A percentile compares a stretch with the other conserved stretches of the same genome.
These are phyloP conservation scores for Backusella tarrabulga DNA, from an alignment of 192 early-diverging fungal genomes.

Conservation along the genomic window DNA sequence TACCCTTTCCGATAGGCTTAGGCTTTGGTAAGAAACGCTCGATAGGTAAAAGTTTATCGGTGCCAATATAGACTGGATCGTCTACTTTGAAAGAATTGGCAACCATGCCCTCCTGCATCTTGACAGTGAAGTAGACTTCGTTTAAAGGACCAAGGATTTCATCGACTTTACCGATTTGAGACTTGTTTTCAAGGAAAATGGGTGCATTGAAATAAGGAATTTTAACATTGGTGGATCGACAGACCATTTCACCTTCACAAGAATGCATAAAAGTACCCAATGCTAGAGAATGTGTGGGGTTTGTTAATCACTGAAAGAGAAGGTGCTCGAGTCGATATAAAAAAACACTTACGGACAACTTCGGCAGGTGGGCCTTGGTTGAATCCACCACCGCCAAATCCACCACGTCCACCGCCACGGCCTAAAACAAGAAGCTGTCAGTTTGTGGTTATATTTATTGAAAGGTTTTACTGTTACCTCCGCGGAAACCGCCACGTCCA, in stretches of 20 bases:
- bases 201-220: conserved; percentile 99
- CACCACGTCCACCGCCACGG: conserved; percentile 22
- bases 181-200: conserved; percentile 97
- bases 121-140: conserved; percentile 97
- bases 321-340: neutral
- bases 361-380: conserved; percentile 36
- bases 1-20: conserved; percentile 63
- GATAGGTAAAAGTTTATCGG: conserved; percentile 92
- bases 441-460: neutral
- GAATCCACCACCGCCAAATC: conserved; percentile 20
- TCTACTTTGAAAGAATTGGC: conserved; percentile 88
- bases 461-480: neutral
- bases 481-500: conserved; percentile 16
- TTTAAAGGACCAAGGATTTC: conserved; percentile 98
- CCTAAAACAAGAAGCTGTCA: conserved; percentile 1
- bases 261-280: conserved; percentile 91
- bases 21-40: conserved; percentile 98
- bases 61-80: conserved; percentile 92
- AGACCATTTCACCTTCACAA: conserved; percentile 98
- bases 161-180: conserved; percentile 98
- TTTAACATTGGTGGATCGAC: conserved; percentile 82
- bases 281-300: conserved; percentile 41
- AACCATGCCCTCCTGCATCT: conserved; percentile 89
- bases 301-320: neutral
- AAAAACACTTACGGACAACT: conserved; percentile 34